These are phyloP conservation scores for Fusarium incarnatum DNA, from an alignment of 2,329 filamentous ascomycete species.

Conservation along the genomic window DNA sequence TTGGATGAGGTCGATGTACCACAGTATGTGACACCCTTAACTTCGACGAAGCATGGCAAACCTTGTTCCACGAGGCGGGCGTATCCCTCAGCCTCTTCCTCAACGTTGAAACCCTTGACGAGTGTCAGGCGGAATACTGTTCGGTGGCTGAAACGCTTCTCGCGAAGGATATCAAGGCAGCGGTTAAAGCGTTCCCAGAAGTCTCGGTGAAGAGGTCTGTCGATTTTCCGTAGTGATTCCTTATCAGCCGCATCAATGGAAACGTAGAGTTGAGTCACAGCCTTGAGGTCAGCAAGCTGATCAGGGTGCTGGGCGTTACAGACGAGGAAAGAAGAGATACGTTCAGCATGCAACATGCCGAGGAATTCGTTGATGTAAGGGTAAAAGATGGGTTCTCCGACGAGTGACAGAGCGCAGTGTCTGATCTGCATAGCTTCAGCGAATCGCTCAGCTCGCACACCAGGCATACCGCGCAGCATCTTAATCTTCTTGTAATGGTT, in stretches of 20 bases:
- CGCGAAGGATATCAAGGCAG: constrained; percentile 88
- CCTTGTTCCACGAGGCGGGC: constrained; percentile 88
- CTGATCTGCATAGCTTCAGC: constrained; percentile 92
- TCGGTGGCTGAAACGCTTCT: constrained; percentile 84
- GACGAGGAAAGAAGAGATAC: constrained; percentile 93
- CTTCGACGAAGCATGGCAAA: constrained; percentile 90
- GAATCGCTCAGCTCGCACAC: constrained; percentile 90
- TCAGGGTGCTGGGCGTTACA: constrained; percentile 98
- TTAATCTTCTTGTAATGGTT: constrained; percentile 98
- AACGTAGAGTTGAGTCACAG: constrained; percentile 95
- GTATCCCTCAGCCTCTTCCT: constrained; percentile 91
- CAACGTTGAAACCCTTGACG: constrained; percentile 98
- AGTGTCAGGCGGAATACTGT: constrained; percentile 96
- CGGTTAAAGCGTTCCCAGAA: constrained; percentile 97
- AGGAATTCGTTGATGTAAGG: constrained; percentile 96
- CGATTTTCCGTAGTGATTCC: constrained; percentile 87
- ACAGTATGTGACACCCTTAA: constrained; percentile 98
- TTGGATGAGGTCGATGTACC: constrained; percentile 87
- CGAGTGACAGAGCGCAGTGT: constrained; percentile 91
- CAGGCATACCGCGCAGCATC: constrained; percentile 93
- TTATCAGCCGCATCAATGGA: constrained; percentile 95
- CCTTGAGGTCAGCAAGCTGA: constrained; percentile 82
- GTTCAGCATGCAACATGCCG: constrained; percentile 82
- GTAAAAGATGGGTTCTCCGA: constrained; percentile 99
- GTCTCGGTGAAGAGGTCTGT: constrained; percentile 91